A percentile compares a stretch with the other conserved stretches of the same genome.
phyloP scores from a whole-genome alignment of 176 grass and related monocot species.

The Thinopyrum elongatum region DNA sequence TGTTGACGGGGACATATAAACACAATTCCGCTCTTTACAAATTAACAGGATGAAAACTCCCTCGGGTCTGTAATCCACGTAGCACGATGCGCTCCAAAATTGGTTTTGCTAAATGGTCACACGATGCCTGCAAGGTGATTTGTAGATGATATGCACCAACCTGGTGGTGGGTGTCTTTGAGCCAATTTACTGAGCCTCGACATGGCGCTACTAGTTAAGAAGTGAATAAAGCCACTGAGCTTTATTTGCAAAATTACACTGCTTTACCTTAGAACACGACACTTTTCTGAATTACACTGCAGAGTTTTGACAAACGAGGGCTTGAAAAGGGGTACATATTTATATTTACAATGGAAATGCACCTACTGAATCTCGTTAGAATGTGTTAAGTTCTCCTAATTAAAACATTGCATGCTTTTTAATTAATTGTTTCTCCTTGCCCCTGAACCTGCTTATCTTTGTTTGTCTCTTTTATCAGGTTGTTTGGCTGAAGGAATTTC shows the following conservation, averaged over 20 bases:
- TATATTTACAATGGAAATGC: neutral
- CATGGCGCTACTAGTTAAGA: neutral
- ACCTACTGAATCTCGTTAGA: neutral
- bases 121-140: neutral
- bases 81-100: neutral
- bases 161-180: neutral
- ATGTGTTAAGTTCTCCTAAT: neutral
- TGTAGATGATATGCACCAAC: neutral
- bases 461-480: neutral
- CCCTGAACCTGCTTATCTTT: neutral
- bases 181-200: neutral
- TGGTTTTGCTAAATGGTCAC: neutral
- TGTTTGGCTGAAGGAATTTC: conserved; percentile 11
- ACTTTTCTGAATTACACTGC: too few species aligned
- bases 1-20: neutral
- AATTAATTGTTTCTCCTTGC: neutral
- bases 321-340: neutral
- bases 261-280: too few species aligned
- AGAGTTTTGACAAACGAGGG: neutral
- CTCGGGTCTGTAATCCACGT: neutral
- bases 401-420: neutral
- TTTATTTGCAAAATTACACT: too few species aligned
- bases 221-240: neutral
- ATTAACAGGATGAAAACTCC: neutral
- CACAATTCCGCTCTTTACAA: neutral